Percentiles rank a stretch among this genome's conserved stretches.
Conservation (phyloP, 179 eudicot genomes). For the Carnegiea gigantea region DNA sequence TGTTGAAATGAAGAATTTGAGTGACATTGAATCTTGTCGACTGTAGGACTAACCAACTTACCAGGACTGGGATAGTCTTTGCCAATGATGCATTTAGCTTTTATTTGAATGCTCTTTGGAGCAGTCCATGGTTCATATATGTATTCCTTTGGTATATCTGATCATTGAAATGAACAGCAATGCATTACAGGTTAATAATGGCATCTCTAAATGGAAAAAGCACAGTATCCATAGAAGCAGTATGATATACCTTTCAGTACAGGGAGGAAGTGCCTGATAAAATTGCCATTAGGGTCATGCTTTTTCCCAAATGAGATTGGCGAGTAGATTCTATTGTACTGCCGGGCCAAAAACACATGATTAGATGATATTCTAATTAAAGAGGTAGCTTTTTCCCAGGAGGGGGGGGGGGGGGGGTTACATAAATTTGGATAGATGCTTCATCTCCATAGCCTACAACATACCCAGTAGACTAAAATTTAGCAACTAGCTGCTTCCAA, state of each 20-base stretch:
- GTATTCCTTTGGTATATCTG: slow-evolving; percentile 93
- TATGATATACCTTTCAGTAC: slow-evolving; percentile 62
- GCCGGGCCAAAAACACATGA: slow-evolving; percentile 11
- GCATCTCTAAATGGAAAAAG: slow-evolving; percentile 1
- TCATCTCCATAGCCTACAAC: too few relatives aligned
- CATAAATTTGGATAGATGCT: neutral
- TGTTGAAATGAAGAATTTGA: neutral
- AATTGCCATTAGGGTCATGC: slow-evolving; percentile 76
- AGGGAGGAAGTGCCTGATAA: slow-evolving; percentile 86
- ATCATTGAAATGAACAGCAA: slow-evolving; percentile 6
- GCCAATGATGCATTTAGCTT: slow-evolving; percentile 87
- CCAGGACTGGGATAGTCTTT: slow-evolving; percentile 90
- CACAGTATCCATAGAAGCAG: neutral
- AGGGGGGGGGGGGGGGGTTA: too few relatives aligned
- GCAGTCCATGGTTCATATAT: slow-evolving; percentile 98
- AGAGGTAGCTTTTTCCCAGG: neutral
- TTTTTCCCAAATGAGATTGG: slow-evolving; percentile 92
- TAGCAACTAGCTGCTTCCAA: too few relatives aligned
- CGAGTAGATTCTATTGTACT: slow-evolving; percentile 91
- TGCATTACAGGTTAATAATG: neutral
- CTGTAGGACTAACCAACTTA: slow-evolving; percentile 9
- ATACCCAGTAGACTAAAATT: too few relatives aligned
- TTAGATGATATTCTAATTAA: neutral
- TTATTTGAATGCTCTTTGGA: slow-evolving; percentile 70
- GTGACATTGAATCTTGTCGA: neutral